phyloP scores from a whole-genome alignment of 1,284 basidiomycete species.

The Malassezia yamatoensis region DNA sequence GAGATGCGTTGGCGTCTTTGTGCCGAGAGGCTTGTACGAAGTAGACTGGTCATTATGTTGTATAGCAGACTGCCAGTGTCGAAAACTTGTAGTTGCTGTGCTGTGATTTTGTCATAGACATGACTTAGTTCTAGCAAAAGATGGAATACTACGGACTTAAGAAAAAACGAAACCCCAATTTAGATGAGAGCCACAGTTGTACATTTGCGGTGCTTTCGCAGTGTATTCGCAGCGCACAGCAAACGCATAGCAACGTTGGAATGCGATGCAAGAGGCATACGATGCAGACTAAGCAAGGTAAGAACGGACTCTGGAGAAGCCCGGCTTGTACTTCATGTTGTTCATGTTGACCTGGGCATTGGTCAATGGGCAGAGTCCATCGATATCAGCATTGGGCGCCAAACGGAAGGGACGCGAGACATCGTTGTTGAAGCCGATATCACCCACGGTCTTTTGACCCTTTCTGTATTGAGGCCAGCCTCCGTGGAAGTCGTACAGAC shows the following conservation, averaged over 20 bases:
- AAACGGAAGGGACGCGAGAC: constrained; percentile 2
- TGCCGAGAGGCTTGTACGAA: constrained; percentile 3
- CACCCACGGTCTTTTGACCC: not conserved
- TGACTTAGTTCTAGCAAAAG: no score
- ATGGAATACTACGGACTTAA: no score
- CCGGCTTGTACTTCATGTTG: constrained; percentile 7
- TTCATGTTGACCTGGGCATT: constrained; percentile 3
- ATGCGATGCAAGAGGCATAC: no score
- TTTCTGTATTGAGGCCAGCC: constrained; percentile 9
- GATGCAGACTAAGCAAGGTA: constrained; percentile 4
- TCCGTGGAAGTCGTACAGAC: constrained; percentile 8
- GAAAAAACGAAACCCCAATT: no score
- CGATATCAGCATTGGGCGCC: constrained; percentile 1
- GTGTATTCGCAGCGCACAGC: no score
- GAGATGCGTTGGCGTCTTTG: constrained; percentile 2
- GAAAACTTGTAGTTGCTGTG: not conserved
- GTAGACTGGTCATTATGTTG: not conserved
- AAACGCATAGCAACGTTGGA: no score
- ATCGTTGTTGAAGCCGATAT: constrained; percentile 15
- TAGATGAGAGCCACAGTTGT: no score
- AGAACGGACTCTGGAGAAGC: constrained; percentile 2
- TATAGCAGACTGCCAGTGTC: not conserved
- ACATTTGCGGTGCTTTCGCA: no score
- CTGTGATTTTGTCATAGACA: constrained; percentile 1
- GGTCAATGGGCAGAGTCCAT: constrained; percentile 12